Percentiles rank a stretch among this genome's conserved stretches.
Evolutionary conservation across 495 filamentous ascomycete species (phyloP).

Genomic region (Penicillium verhagenii): DNA sequence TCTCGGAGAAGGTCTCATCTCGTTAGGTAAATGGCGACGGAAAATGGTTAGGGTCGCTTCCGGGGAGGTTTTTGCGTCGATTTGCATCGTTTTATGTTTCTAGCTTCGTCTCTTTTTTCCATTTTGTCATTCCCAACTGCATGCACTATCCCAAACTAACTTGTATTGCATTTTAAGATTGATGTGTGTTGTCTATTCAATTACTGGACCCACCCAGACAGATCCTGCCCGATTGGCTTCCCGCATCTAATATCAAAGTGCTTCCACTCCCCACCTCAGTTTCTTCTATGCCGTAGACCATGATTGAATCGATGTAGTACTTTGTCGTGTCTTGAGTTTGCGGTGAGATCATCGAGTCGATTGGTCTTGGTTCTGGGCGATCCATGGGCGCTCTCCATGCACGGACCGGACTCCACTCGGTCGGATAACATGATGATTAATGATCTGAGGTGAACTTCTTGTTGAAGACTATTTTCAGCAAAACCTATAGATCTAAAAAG

Average conservation of each 20-base stretch:
- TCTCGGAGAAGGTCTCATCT: slow-evolving; percentile 7
- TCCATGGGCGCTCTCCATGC: slow-evolving; percentile 6
- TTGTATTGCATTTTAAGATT: not conserved
- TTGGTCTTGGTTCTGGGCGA: slow-evolving; percentile 8
- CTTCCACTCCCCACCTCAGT: not conserved
- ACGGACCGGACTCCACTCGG: slow-evolving; percentile 12
- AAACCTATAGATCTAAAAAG: not conserved
- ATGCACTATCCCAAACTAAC: not conserved
- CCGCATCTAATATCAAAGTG: slow-evolving; percentile 12
- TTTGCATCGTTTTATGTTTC: slow-evolving; percentile 28
- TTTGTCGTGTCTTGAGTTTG: not conserved
- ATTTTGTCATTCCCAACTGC: slow-evolving; percentile 10
- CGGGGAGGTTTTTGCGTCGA: slow-evolving; percentile 51
- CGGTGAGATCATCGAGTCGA: slow-evolving; percentile 25
- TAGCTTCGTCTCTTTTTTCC: slow-evolving; percentile 2
- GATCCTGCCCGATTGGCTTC: not conserved
- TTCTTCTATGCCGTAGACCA: not conserved
- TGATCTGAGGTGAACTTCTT: not conserved
- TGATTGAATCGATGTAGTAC: not conserved
- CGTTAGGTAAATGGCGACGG: slow-evolving; percentile 45
- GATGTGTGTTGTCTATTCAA: not conserved
- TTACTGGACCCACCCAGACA: no score
- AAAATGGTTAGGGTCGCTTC: slow-evolving; percentile 53
- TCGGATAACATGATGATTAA: not conserved
- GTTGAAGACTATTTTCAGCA: not conserved